Conservation (phyloP, 192 early-diverging fungal species). For the Podila epicladia region DNA sequence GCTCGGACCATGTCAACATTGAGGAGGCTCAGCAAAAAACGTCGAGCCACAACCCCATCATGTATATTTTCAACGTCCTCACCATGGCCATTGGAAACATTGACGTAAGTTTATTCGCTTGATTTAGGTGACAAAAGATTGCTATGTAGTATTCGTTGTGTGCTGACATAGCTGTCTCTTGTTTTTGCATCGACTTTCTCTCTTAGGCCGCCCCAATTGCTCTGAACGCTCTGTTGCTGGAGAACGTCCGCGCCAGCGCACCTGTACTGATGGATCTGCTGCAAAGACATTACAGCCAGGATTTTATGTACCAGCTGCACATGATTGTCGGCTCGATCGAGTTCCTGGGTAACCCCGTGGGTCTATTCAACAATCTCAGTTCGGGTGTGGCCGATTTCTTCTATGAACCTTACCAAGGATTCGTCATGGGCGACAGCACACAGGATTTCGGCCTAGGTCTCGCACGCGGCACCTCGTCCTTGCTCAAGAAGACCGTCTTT, state of each 20-base stretch:
- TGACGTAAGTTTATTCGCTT: constrained; percentile 66
- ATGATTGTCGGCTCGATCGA: constrained; percentile 95
- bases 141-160: constrained; percentile 7
- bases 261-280: constrained; percentile 82
- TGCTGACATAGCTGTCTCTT: background rate
- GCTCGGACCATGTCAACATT: constrained; percentile 74
- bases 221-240: constrained; percentile 88
- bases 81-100: constrained; percentile 99
- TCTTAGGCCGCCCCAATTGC: constrained; percentile 84
- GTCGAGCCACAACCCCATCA: constrained; percentile 58
- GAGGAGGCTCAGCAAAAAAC: constrained; percentile 66
- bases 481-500: constrained; percentile 95
- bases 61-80: constrained; percentile 84
- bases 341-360: constrained; percentile 97
- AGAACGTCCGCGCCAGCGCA: constrained; percentile 87
- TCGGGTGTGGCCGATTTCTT: constrained; percentile 96
- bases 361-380: constrained; percentile 94
- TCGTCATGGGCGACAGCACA: constrained; percentile 93
- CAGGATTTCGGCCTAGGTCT: constrained; percentile 95
- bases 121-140: background rate
- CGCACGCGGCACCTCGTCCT: constrained; percentile 81
- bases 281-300: constrained; percentile 88
- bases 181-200: background rate
- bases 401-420: constrained; percentile 97
- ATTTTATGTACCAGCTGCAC: constrained; percentile 88